Base-by-base conservation (phyloP, 2,329 filamentous ascomycete species). In the Beauveria bassiana region DNA sequence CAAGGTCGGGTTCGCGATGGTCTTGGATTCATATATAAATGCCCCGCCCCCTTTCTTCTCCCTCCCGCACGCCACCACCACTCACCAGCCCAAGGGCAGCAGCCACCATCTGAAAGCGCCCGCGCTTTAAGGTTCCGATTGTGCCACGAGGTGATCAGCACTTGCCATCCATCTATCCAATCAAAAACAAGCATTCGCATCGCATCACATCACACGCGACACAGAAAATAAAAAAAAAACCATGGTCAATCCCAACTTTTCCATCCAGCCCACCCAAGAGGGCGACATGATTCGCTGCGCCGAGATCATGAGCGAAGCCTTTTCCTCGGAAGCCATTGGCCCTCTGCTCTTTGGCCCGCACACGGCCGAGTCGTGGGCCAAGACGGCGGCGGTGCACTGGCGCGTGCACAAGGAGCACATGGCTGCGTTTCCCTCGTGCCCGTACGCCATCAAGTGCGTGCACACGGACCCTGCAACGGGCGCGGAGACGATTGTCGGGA, bases 371-470 rank as follows among this genome's bases (percentile, higher is more conserved):
- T 45, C 54, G 1, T 59, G 34, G 31, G 38, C 42, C 9, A 22
- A 43, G 20, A 34, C 38, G 34, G 61, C 42, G 5, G 47, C 45
- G 42, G 49, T 56, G 18, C 46, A 52, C 51, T 46, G 40, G 42
- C 40, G 26, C 31, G 49, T 46, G 22, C 43, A 43, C 50, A 24
- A 28, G 31, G 61, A 60, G 56, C 61, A 63, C 45, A 26, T 5
- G 16, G 38, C 31, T 6, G 14, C 43, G n/a, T 63, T 59, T 7
- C 61, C 61, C 4, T 34, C 42, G 61, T 60, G 51, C 61, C 61
- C 43, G 8, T 53, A 54, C n/a, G 56, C 55, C 24, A 46, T 63
- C n/a, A 51, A 60, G n/a, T 63, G 61, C 61, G 43, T 60, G 50
- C 56, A 63, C 38, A 60, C 56, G 7, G 55, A 59, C 46, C 50